Percentiles rank a stretch among this genome's conserved stretches.
Conservation (phyloP, 495 filamentous ascomycete species). For the Venustampulla echinocandica region DNA sequence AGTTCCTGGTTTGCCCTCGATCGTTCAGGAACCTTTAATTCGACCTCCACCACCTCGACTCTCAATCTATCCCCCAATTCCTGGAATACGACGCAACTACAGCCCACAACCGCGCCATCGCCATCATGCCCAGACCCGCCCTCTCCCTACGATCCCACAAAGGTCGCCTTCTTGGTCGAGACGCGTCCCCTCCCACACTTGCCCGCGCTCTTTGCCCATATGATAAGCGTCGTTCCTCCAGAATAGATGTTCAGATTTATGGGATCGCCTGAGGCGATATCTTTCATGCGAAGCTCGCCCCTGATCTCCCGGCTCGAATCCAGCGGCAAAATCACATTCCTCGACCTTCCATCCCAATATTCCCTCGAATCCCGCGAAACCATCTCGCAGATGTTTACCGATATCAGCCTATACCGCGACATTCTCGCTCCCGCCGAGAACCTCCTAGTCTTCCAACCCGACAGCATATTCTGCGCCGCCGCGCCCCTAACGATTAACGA, state of each 20-base stretch:
- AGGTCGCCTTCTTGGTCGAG: constrained; percentile 21
- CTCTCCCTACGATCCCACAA: constrained; percentile 24
- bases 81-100: too few relatives aligned
- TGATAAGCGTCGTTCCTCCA: constrained; percentile 17
- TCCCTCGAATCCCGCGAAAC: constrained; percentile 12
- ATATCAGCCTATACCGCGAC: constrained; percentile 12
- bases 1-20: constrained; percentile 1
- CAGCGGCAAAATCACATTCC: constrained; percentile 12
- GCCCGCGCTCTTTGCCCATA: constrained; percentile 18
- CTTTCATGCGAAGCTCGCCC: constrained; percentile 6
- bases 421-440: constrained; percentile 19
- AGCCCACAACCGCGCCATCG: too few relatives aligned
- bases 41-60: constrained; percentile 3
- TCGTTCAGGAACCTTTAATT: background rate
- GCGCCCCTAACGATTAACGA: constrained; percentile 13
- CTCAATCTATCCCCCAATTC: too few relatives aligned
- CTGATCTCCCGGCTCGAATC: constrained; percentile 6
- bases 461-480: constrained; percentile 19
- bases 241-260: constrained; percentile 23
- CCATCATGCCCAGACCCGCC: constrained; percentile 9
- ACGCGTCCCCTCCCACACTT: constrained; percentile 19
- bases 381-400: constrained; percentile 19
- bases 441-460: constrained; percentile 22
- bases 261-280: constrained; percentile 6
- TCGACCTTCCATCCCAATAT: constrained; percentile 12